These are phyloP conservation scores for Rhodocollybia butyracea DNA, from an alignment of 768 basidiomycete genomes.

Conservation along the genomic window DNA sequence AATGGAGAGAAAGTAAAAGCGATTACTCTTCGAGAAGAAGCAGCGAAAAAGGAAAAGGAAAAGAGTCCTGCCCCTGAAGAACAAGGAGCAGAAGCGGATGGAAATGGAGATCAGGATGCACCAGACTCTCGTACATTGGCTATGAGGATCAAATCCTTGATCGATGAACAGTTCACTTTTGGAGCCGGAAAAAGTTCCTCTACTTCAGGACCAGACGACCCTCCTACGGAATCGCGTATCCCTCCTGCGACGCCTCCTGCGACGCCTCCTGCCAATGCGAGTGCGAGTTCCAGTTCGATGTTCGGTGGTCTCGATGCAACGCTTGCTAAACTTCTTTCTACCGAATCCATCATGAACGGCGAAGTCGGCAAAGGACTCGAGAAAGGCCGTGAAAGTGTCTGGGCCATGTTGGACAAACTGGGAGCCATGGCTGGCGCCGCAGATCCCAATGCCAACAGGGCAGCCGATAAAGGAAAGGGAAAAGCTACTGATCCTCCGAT, in stretches of 20 bases:
- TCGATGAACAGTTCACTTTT: constrained; percentile 34
- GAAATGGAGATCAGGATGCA: constrained; percentile 13
- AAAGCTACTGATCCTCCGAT: constrained; percentile 16
- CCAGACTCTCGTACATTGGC: constrained; percentile 37
- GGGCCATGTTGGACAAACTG: constrained; percentile 52
- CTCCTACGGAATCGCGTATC: neutral
- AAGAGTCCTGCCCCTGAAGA: neutral
- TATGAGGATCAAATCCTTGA: constrained; percentile 29
- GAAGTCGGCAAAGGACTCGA: constrained; percentile 31
- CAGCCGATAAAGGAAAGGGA: constrained; percentile 17
- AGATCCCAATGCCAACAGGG: neutral
- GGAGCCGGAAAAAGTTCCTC: constrained; percentile 25
- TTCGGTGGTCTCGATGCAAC: constrained; percentile 43
- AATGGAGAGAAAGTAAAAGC: constrained; percentile 10
- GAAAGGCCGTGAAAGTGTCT: constrained; percentile 44
- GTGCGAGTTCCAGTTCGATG: neutral
- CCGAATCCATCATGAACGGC: constrained; percentile 65
- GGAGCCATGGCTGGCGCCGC: constrained; percentile 5
- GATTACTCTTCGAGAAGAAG: neutral
- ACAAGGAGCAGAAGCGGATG: neutral
- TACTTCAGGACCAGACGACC: neutral
- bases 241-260: neutral
- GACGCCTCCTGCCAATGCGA: constrained; percentile 6
- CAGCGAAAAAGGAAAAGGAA: neutral
- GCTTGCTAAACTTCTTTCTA: constrained; percentile 49